Evolutionary conservation across 2,329 filamentous ascomycete genomes (phyloP), one percentile per base, ranked within the genome.

Genomic region (Nigrograna mackinnonii): DNA sequence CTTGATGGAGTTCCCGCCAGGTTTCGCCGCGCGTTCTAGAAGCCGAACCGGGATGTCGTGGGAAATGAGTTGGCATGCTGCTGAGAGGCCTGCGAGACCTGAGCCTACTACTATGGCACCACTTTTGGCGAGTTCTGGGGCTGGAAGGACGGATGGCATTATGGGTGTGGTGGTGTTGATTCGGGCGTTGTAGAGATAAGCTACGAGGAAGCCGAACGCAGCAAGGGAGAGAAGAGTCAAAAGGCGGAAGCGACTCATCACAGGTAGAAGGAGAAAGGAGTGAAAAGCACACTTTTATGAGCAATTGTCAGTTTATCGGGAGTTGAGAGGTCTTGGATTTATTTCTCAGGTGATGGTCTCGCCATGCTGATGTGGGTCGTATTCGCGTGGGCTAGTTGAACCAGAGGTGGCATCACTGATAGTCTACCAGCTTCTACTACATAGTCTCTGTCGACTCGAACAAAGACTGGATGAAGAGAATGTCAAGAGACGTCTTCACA

Each of bases 1-100:
- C 64, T 86, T 86, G 64, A 86, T 84, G 54, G 76, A 81, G 55
- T 86, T 85, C 82, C 24, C 40, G 3, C 83, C 83, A 0, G 82
- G 79, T 54, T 82, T 83, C 3, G 75, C 57, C 0, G 76, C 74
- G 16, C 81, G 78, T 44, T 87, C 83, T 11, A 86, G 71, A 37
- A 87, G 71, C 22, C 72, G 70, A 1, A 86, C 83, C 0, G 73
- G 63, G 2, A 79, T 71, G 28, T 76, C 74, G 11, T 75, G 71
- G 3, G 71, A 64, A 4, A 85, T 67, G 5, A 84, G 77, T 45
- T 80, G 73, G 30, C 78, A 75, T 3, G 82, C 78, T 14, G 83
- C 82, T 1, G 79, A 76, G 1, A 86, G 71, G 3, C 83, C 83
- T 5, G 83, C 40, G 82, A 87, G 77, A 13, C 83, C 84, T 4